phyloP scores from a whole-genome alignment of 768 basidiomycete genomes.

The Tephrocybe sp. region DNA sequence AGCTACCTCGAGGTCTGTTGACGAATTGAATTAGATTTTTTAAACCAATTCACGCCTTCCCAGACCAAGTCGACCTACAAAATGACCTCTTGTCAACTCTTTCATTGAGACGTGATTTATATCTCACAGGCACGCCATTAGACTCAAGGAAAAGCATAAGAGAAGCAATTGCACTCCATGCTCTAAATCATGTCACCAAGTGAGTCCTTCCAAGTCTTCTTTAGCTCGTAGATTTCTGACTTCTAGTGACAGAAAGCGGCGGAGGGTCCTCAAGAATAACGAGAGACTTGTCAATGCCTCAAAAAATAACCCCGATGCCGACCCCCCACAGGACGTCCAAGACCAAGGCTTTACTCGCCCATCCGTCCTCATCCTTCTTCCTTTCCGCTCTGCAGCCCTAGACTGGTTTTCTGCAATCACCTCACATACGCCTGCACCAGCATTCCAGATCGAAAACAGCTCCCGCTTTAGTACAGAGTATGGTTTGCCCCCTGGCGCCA shows the following conservation, averaged over 20 bases:
- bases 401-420: conserved; percentile 82
- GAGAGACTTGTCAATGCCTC: conserved; percentile 78
- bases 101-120: conserved; percentile 73
- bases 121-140: conserved; percentile 62
- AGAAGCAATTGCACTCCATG: conserved; percentile 74
- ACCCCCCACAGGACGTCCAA: conserved; percentile 73
- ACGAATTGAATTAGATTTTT: not conserved
- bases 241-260: conserved; percentile 70
- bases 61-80: conserved; percentile 56
- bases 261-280: conserved; percentile 89
- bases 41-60: not conserved
- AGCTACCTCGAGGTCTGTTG: conserved; percentile 48
- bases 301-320: conserved; percentile 48
- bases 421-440: conserved; percentile 65
- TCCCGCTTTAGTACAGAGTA: conserved; percentile 82
- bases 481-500: conserved; percentile 69
- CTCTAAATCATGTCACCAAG: conserved; percentile 89
- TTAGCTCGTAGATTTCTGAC: not conserved
- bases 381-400: conserved; percentile 87
- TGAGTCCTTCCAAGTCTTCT: conserved; percentile 28
- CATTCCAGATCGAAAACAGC: conserved; percentile 86
- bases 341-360: conserved; percentile 99
- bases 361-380: conserved; percentile 86
- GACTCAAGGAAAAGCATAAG: conserved; percentile 62
- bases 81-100: conserved; percentile 65